Evolutionary conservation across 305 asterid genomes (phyloP).

Genomic region (Fraxinus baroniana): DNA sequence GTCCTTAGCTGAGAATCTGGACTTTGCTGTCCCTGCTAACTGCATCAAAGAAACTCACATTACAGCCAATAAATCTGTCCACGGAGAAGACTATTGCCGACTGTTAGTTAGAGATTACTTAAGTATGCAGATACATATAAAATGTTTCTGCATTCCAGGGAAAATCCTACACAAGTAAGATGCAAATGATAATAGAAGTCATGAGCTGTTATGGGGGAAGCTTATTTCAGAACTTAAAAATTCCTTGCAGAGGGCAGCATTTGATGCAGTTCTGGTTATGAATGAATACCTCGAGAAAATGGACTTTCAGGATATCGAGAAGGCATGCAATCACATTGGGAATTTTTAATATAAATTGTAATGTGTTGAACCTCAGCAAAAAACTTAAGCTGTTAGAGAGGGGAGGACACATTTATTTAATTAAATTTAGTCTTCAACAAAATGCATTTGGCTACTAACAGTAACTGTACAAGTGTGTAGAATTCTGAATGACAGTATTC

Average conservation of each 20-base stretch:
- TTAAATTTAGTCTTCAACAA: background rate
- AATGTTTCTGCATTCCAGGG: background rate
- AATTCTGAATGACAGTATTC: background rate
- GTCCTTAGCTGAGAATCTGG: slow-evolving; percentile 98
- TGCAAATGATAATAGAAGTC: background rate
- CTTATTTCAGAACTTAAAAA: background rate
- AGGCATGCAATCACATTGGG: background rate
- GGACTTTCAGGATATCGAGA: background rate
- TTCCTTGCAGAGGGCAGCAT: background rate
- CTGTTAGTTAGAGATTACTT: background rate
- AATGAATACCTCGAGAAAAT: background rate
- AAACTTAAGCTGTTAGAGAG: background rate
- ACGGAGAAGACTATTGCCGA: background rate
- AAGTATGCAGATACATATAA: background rate
- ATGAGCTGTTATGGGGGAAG: background rate
- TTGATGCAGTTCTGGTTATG: background rate
- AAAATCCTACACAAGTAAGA: background rate
- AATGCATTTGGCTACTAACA: background rate
- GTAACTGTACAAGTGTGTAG: background rate
- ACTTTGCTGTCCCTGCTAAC: slow-evolving; percentile 95
- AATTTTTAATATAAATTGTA: background rate
- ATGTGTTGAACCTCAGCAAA: background rate
- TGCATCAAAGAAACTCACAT: slow-evolving; percentile 33
- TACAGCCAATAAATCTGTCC: slow-evolving; percentile 23
- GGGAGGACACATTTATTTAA: background rate